phyloP scores from a whole-genome alignment of 441 rosid species.

The Capsella rubella region DNA sequence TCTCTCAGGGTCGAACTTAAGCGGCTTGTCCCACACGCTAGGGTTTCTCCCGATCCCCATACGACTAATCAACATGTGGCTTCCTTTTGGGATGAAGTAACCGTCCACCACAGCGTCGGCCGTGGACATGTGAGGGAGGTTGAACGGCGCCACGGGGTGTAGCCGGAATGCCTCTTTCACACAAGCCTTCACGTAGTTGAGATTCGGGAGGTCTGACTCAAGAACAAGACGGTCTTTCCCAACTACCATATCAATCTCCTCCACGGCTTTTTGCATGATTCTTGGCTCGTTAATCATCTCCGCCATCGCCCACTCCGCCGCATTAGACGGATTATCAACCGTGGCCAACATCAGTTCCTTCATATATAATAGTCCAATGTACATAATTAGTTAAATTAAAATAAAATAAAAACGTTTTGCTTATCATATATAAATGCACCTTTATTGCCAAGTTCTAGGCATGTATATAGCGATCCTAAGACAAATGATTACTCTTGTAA shows the following conservation, averaged over 20 bases:
- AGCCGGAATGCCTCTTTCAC: slow-evolving; percentile 54
- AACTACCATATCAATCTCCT: slow-evolving; percentile 51
- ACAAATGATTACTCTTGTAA: neutral
- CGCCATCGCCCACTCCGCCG: slow-evolving; percentile 50
- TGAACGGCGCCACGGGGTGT: slow-evolving; percentile 56
- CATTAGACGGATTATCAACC: slow-evolving; percentile 56
- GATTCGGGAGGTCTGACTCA: slow-evolving; percentile 50
- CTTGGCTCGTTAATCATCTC: slow-evolving; percentile 60
- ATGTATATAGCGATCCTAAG: neutral
- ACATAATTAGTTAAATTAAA: neutral
- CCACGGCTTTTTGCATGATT: slow-evolving; percentile 50
- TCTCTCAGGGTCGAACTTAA: slow-evolving; percentile 50
- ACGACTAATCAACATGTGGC: slow-evolving; percentile 55
- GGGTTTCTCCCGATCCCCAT: slow-evolving; percentile 52
- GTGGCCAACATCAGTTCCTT: slow-evolving; percentile 54
- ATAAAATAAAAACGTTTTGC: no score
- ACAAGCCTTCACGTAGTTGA: slow-evolving; percentile 56
- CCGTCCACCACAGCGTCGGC: slow-evolving; percentile 43
- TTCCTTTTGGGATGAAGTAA: slow-evolving; percentile 58
- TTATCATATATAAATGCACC: no score
- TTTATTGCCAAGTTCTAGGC: no score
- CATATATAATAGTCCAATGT: neutral
- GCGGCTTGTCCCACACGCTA: slow-evolving; percentile 53
- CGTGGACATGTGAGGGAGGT: slow-evolving; percentile 48
- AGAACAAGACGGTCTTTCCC: slow-evolving; percentile 56